Evolutionary conservation across 371 early-diverging fungal genomes (phyloP).

Genomic region (Capillidium rhysosporum): DNA sequence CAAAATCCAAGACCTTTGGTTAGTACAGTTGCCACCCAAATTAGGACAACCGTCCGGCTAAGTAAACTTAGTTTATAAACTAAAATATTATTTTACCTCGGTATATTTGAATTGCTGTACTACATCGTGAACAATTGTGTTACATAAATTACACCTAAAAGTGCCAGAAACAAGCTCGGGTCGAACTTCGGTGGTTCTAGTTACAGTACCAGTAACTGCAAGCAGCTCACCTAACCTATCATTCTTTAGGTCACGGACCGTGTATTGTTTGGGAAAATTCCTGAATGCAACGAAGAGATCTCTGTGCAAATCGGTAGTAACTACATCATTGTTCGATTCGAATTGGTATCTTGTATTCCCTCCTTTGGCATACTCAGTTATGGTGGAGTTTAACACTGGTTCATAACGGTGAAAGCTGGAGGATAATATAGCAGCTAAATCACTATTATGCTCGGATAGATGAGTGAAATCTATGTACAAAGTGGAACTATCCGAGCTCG

Average conservation of each 20-base stretch:
- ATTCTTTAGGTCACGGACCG: constrained; percentile 71
- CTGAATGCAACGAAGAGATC: too few species aligned
- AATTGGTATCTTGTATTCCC: too few species aligned
- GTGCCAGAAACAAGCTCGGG: constrained; percentile 91
- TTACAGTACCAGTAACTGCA: constrained; percentile 89
- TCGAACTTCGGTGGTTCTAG: constrained; percentile 94
- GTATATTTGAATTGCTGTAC: constrained; percentile 96
- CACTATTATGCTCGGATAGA: too few species aligned
- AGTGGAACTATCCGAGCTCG: too few species aligned
- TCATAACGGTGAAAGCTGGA: too few species aligned
- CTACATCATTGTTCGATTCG: too few species aligned
- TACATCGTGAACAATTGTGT: constrained; percentile 57
- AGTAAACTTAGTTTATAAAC: neutral
- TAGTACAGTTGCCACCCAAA: constrained; percentile 52
- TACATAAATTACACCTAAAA: constrained; percentile 87
- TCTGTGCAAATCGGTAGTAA: too few species aligned
- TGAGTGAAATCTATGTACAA: too few species aligned
- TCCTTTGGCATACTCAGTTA: too few species aligned
- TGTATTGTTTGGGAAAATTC: too few species aligned
- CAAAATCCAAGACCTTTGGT: constrained; percentile 67
- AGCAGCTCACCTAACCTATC: constrained; percentile 73
- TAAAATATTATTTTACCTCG: constrained; percentile 29
- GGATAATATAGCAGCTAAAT: too few species aligned
- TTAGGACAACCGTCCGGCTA: constrained; percentile 88
- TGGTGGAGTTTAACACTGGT: too few species aligned